Percentiles rank a stretch among this genome's conserved stretches.
These are phyloP conservation scores for Gaeumannomyces tritici DNA, from an alignment of 2,329 filamentous ascomycete species.

Conservation along the genomic window DNA sequence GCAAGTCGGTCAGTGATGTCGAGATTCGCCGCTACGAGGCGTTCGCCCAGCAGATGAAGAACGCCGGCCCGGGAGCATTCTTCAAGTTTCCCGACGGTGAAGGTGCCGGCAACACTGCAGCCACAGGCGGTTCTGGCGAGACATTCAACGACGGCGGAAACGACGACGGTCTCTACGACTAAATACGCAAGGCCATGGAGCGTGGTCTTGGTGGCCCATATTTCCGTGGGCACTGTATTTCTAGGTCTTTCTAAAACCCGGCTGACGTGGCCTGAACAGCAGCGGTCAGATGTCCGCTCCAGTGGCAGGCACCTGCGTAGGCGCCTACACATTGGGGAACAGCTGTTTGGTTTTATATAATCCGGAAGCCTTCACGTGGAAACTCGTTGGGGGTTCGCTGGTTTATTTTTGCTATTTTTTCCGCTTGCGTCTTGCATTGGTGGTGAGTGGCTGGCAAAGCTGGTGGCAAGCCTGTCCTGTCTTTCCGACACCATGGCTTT, in stretches of 20 bases:
- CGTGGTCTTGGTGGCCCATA: background rate
- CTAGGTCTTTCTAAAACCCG: background rate
- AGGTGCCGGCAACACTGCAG: conserved; percentile 44
- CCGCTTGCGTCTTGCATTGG: too few species aligned
- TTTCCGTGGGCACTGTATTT: background rate
- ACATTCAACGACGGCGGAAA: conserved; percentile 79
- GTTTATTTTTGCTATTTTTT: background rate
- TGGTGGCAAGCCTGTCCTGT: background rate
- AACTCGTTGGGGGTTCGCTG: background rate
- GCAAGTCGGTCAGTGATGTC: conserved; percentile 89
- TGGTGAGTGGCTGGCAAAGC: background rate
- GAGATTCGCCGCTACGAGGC: conserved; percentile 98
- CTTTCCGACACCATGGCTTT: background rate
- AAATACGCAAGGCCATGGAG: conserved; percentile 27
- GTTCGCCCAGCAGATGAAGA: conserved; percentile 99
- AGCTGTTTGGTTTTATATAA: background rate
- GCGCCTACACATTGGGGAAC: background rate
- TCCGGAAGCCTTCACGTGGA: background rate
- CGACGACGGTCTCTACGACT: conserved; percentile 96
- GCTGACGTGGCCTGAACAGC: background rate
- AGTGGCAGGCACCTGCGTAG: background rate
- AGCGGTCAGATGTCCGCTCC: background rate
- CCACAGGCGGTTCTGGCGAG: conserved; percentile 31
- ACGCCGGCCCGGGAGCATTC: conserved; percentile 86
- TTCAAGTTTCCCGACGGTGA: conserved; percentile 89